phyloP scores from a whole-genome alignment of 345 rosid genomes.

The Pugionium cornutum region DNA sequence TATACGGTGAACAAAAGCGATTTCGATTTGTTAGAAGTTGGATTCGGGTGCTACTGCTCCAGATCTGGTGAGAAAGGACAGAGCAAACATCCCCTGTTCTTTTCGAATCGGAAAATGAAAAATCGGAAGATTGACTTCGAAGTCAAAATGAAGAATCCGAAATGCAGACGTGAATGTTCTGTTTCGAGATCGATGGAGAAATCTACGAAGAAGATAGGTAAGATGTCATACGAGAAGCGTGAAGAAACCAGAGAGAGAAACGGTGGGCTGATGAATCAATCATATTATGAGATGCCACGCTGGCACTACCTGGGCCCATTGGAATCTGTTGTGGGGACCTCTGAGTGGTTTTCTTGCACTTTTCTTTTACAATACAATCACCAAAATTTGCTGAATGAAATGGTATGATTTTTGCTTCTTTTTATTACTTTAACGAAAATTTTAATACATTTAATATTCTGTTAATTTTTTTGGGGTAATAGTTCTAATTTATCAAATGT shows the following conservation, averaged over 20 bases:
- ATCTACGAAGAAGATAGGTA: constrained; percentile 11
- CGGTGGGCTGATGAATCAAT: constrained; percentile 24
- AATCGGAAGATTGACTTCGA: constrained; percentile 5
- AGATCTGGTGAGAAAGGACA: constrained; percentile 27
- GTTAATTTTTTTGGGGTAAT: too few species aligned
- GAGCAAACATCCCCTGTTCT: background rate
- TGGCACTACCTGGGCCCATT: constrained; percentile 24
- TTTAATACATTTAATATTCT: too few species aligned
- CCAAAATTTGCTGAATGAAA: too few species aligned
- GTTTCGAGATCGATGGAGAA: constrained; percentile 11
- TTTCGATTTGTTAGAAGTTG: background rate
- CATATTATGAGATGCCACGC: constrained; percentile 20
- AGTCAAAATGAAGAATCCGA: constrained; percentile 10
- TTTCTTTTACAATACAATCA: background rate
- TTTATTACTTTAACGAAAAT: too few species aligned
- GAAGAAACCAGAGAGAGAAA: constrained; percentile 2
- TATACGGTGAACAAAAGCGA: background rate
- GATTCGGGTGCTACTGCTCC: constrained; percentile 25
- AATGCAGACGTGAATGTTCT: constrained; percentile 1
- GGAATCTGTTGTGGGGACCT: too few species aligned
- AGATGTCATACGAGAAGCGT: background rate
- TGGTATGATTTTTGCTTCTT: too few species aligned
- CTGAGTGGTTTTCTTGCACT: background rate
- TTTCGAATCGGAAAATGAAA: background rate
- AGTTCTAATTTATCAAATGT: too few species aligned